Percentiles rank a stretch among this genome's conserved stretches.
Evolutionary conservation across 176 grass and related monocot species (phyloP).

Genomic region (Dactylis glomerata): DNA sequence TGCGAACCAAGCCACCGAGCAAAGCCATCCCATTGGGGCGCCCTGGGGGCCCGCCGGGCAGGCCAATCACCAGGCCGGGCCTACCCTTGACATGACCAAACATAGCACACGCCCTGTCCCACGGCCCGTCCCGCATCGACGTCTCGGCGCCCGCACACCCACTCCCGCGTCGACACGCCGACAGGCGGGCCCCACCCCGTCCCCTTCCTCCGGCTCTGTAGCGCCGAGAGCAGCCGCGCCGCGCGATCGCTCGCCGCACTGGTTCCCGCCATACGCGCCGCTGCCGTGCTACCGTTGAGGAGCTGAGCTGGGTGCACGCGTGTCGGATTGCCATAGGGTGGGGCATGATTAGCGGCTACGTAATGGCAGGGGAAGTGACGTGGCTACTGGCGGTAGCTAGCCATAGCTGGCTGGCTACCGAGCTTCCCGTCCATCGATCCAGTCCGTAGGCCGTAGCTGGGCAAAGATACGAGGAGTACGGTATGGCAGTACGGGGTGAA

Average conservation of each 20-base stretch:
- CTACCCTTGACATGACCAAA: constrained; percentile 31
- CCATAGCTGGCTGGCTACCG: not conserved
- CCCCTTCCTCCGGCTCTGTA: not conserved
- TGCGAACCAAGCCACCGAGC: not conserved
- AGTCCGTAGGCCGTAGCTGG: not conserved
- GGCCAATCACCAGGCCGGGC: constrained; percentile 18
- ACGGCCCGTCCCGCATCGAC: not conserved
- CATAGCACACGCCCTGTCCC: constrained; percentile 28
- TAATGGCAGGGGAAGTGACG: constrained; percentile 10
- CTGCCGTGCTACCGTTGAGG: not conserved
- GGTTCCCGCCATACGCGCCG: not conserved
- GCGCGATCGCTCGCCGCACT: not conserved
- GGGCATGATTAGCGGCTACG: not conserved
- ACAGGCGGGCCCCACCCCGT: not conserved
- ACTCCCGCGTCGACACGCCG: not conserved
- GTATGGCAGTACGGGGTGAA: constrained; percentile 9
- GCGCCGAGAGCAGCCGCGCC: not conserved
- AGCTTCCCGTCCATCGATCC: not conserved
- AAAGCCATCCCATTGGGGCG: not conserved
- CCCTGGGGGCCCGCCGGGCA: constrained; percentile 4
- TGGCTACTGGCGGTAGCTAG: not conserved
- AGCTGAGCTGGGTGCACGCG: not conserved
- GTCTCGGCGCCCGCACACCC: not conserved
- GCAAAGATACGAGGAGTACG: constrained; percentile 17
- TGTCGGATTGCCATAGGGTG: not conserved